Base-by-base conservation (phyloP, 2,329 filamentous ascomycete genomes). In the Sporothrix pallida region DNA sequence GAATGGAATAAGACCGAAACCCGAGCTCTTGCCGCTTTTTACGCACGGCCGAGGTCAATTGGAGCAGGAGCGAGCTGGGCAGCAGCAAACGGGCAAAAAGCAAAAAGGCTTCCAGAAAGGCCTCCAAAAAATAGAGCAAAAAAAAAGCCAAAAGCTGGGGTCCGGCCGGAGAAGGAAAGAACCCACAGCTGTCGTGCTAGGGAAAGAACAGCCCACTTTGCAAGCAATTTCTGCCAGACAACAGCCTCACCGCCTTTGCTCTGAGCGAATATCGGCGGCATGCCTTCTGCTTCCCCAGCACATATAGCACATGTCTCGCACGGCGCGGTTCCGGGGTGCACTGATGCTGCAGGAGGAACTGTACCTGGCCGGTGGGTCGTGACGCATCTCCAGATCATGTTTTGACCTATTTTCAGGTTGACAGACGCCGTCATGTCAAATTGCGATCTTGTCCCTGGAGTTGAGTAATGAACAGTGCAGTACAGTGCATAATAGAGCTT, bases 151-250 rank as follows among this genome's bases (percentile, higher is more conserved):
- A 56, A 65, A 65, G 60, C 60, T 65, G 60, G 60, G 60, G 60
- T 65, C 46, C n/a, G 60, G 60, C 60, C 60, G 60, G 60, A 65
- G 56, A 60, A 44, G 63, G 20, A 50, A 68, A 46, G 63, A 52
- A 46, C 63, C n/a, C 52, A 56, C 52, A 23, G 31, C 58, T 17
- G 44, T 12, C 42, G 63, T 50, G 23, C 46, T 68, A 68, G n/a
- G 23, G 44, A 50, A 68, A 68, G 44, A 52, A 13, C 44, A 26
- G 23, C 46, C 44, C 20, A 2, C 1, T 31, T 8, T 2, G 23
- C 12, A 31, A 3, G 10, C 44, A 31, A 3, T 26, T 65, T 67
- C 62, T 67, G 62, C 62, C 62, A 46, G 17, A 5, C 2, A 67
- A 23, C 42, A 26, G 20, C 8, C 44, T 68, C 63, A 68, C 63